These are phyloP conservation scores for Luvunga scandens DNA, from an alignment of 345 rosid genomes.

Conservation along the genomic window DNA sequence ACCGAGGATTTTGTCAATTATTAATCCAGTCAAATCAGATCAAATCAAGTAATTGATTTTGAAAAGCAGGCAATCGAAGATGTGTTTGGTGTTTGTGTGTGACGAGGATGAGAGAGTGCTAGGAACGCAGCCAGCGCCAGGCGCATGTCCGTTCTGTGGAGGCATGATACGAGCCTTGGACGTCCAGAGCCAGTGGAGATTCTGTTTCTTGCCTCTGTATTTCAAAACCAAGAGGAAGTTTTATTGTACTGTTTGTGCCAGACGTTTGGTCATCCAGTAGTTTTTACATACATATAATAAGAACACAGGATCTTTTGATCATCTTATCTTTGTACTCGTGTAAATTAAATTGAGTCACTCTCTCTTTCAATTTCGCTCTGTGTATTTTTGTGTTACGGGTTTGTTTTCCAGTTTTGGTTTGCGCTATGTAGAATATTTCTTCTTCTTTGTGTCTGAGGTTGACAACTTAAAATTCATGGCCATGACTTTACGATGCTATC, in stretches of 20 bases:
- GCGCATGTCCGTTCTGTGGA: constrained; percentile 91
- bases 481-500: neutral
- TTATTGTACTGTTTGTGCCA: constrained; percentile 58
- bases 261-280: constrained; percentile 45
- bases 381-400: no score
- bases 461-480: neutral
- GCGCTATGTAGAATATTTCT: neutral
- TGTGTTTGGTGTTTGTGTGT: constrained; percentile 93
- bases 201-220: constrained; percentile 79
- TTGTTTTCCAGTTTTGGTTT: neutral
- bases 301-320: neutral
- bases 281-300: no score
- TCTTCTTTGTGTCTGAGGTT: neutral
- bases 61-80: constrained; percentile 14
- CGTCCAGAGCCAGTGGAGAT: constrained; percentile 72
- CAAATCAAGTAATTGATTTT: no score
- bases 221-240: constrained; percentile 56
- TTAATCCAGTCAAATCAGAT: neutral
- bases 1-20: neutral
- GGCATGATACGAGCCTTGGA: constrained; percentile 75
- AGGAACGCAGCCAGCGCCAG: constrained; percentile 72
- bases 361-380: no score
- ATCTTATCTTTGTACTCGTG: neutral
- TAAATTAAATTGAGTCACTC: neutral
- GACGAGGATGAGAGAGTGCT: constrained; percentile 82